Evolutionary conservation across 371 early-diverging fungal species (phyloP), one percentile per base, ranked within the genome.

Genomic region (Dichotomocladium elegans): DNA sequence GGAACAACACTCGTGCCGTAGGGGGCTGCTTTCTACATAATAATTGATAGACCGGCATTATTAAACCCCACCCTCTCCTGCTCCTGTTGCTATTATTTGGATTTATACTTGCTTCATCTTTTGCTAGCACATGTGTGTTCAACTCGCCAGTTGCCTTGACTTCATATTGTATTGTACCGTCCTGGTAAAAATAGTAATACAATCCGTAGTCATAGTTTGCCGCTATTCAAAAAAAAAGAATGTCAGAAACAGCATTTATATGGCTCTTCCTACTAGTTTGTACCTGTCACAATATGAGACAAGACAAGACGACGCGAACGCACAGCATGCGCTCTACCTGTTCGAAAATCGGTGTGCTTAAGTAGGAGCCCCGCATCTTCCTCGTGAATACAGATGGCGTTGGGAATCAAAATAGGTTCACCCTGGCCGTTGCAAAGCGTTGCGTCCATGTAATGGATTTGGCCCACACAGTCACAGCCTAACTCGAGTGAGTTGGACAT

Each of bases 201-300:
- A 77, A 58, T 41, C 72, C 78, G 57, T 77, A 77, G 53, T 77
- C 78, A 24, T 77, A 77, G 34, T 77, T 74, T 53, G 71, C 74
- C 28, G 70, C 72, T 66, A 34, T 15, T 27, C 14, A 40, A 17
- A 37, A n/a, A n/a, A n/a, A n/a, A n/a, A n/a, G n/a, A n/a, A n/a
- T n/a, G n/a, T n/a, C n/a, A n/a, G n/a, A n/a, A n/a, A n/a, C n/a
- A n/a, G n/a, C n/a, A n/a, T n/a, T n/a, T n/a, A n/a, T n/a, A n/a
- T n/a, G n/a, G n/a, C n/a, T n/a, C 12, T 46, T 27, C n/a, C 11
- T 19, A 46, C 27, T 9, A 17, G 5, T 17, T 19, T n/a, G 55
- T 60, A 68, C 70, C 76, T 30, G 77, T 77, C 21, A 75, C 77
- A 57, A 77, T 72, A 37, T 72, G 71, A 30, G 73, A 72, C 40